Evolutionary conservation across 305 asterid species (phyloP), one percentile per base, ranked within the genome.

Genomic region (Ilex paraguariensis): DNA sequence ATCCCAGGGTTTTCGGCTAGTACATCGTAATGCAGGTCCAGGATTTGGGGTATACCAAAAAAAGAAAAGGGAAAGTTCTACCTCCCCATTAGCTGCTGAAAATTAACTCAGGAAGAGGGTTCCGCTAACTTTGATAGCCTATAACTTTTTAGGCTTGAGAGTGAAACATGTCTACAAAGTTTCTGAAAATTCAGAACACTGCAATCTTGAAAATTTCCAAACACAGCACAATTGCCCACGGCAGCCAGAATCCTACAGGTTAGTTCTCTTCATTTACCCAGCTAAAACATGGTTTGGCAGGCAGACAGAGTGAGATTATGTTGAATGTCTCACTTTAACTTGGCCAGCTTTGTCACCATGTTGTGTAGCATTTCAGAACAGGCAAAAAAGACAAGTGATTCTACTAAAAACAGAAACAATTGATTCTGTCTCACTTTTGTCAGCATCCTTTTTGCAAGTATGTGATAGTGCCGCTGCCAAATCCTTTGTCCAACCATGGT

Each of bases 391-490:
- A 33, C 46, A 3, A 7, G 1, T 46, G 52, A 3, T 46, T 2
- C 42, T 36, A 28, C 15, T 17, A 9, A 10, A 55, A 7, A 21
- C 17, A 52, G 54, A 16, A 16, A 21, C 21, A 17, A 40, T 52
- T 3, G 45, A 42, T 46, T 21, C 39, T 31, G 14, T 66, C 91
- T 84, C 71, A 91, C 98, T 79, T 91, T 91, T 21, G 96, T 88
- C 60, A 91, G 79, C 98, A 91, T 88, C 82, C 98, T 74, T 81
- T 91, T 91, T 10, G 98, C 98, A 54, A 91, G 92, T 56, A 91
- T 91, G 81, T 91, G 98, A 76, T 91, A 91, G 72, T 91, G 98
- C 54, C 98, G 82, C 80, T 91, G 98, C 98, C 98, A 91, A 66
- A 91, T 88, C 82, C 98, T 83, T 68, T 91, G 98, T 40, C 96